Conservation (phyloP, 331 rosid genomes). For the Saraca asoca region DNA sequence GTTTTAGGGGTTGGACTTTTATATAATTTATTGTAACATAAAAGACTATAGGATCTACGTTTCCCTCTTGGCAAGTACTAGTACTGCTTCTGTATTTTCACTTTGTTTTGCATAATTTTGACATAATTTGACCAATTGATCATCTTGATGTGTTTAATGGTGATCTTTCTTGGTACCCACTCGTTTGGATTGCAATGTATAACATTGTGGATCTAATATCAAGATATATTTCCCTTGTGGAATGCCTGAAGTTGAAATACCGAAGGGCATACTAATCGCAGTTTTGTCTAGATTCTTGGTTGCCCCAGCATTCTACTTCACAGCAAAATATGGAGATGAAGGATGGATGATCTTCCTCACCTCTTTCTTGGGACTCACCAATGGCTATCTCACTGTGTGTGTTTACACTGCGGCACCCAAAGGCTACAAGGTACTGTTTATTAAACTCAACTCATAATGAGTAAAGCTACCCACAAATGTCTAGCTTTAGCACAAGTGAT, state of each 20-base stretch:
- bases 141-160: background rate
- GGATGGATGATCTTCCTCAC: conserved; percentile 83
- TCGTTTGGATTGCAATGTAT: conserved; percentile 64
- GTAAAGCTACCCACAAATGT: too few species aligned
- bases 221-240: conserved; percentile 66
- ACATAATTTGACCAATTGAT: too few species aligned
- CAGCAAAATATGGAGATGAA: conserved; percentile 65
- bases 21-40: too few species aligned
- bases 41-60: too few species aligned
- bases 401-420: conserved; percentile 73
- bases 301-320: conserved; percentile 72
- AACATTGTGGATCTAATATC: conserved; percentile 55
- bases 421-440: conserved; percentile 66
- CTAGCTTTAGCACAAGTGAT: too few species aligned
- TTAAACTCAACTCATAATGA: background rate
- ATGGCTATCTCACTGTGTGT: conserved; percentile 87
- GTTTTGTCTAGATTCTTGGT: conserved; percentile 52
- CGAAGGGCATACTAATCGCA: conserved; percentile 57
- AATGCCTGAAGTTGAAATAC: conserved; percentile 53
- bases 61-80: too few species aligned
- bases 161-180: conserved; percentile 58
- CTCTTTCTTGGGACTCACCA: conserved; percentile 72
- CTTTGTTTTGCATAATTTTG: too few species aligned
- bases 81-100: too few species aligned
- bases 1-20: too few species aligned